Conservation (phyloP, 2,329 filamentous ascomycete genomes). For the Penicillium palitans region DNA sequence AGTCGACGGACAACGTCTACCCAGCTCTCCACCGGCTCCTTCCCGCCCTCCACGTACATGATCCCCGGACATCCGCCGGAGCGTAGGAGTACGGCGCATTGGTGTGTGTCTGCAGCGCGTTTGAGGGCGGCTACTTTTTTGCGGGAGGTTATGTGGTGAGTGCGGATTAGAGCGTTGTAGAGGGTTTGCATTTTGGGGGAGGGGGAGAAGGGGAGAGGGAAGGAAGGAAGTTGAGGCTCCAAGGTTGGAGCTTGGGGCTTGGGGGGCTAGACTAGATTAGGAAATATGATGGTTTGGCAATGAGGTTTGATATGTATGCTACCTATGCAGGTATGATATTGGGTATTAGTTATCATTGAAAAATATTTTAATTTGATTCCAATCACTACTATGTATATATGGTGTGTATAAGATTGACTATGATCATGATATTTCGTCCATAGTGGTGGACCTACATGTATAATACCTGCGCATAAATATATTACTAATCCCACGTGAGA, state of each 20-base stretch:
- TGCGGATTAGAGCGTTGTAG: constrained; percentile 67
- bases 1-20: constrained; percentile 64
- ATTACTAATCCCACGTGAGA: neutral
- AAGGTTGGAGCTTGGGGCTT: neutral
- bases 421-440: too few species aligned
- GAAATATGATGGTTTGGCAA: neutral
- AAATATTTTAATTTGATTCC: too few species aligned
- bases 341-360: too few species aligned
- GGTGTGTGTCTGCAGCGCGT: constrained; percentile 60
- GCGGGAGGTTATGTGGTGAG: constrained; percentile 77
- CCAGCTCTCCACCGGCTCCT: constrained; percentile 61
- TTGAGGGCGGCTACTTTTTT: constrained; percentile 70
- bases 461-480: too few species aligned
- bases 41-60: constrained; percentile 70
- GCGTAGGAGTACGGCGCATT: constrained; percentile 65
- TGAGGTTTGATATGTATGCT: neutral
- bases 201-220: neutral
- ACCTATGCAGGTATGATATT: too few species aligned
- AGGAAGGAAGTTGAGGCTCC: neutral
- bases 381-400: too few species aligned
- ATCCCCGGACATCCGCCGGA: constrained; percentile 70
- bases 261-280: neutral
- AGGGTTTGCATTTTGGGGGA: constrained; percentile 21
- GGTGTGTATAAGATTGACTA: too few species aligned
- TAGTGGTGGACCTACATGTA: too few species aligned